Evolutionary conservation across 495 filamentous ascomycete genomes (phyloP), one percentile per base, ranked within the genome.

Genomic region (Hypoxylon lienhwacheense): DNA sequence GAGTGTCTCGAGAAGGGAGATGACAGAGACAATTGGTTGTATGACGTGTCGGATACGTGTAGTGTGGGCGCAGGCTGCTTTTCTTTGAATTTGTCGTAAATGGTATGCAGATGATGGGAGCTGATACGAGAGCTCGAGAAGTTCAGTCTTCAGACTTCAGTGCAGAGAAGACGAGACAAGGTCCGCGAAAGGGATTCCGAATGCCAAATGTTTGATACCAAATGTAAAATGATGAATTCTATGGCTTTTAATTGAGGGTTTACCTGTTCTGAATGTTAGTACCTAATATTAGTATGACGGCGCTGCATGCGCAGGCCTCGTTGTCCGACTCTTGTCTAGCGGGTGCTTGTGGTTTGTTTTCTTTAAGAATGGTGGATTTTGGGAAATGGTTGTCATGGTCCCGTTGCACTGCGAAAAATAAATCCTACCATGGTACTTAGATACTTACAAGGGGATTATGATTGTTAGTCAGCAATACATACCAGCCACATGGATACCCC

Each of bases 261-360:
- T 39, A 55, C 42, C 47, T 55, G 46, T 40, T 22, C 1, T 52
- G 19, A 32, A 44, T 35, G 34, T 55, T 42, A 47, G 46, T 55
- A 39, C 51, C 52, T 61, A 47, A 55, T 22, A 52, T 51, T 61
- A 52, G 47, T 55, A 43, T 47, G 39, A 26, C 31, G 35, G 50
- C 50, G 51, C 57, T 43, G 51, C 34, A 28, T 50, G 33, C 46
- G 57, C 57, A 61, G 51, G 17, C 45, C 41, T 59, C 41, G 47
- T 47, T n/a, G 47, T 55, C 47, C 35, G 52, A 31, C 21, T 55
- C n/a, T 35, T 22, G 26, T 49, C 25, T 53, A 33, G 36, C 49
- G 24, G 44, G 43, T 54, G 43, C 6, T 36, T 50, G 46, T 61
- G 46, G 20, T 55, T 52, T 61, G 58, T 61, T 61, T 61, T 61